Base-by-base conservation (phyloP, 2,329 filamentous ascomycete genomes). In the Daldinia sp. region DNA sequence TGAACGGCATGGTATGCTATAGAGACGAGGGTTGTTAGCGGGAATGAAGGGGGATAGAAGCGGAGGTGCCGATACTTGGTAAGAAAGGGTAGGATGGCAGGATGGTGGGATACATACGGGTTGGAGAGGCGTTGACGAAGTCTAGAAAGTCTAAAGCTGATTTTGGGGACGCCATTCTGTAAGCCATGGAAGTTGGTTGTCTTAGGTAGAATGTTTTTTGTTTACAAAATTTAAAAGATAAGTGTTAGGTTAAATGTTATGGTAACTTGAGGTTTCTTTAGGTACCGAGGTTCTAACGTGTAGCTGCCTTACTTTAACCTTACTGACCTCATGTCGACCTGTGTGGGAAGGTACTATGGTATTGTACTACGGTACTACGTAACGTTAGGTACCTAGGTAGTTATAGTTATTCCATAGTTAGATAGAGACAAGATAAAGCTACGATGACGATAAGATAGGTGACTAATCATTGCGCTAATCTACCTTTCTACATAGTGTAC, bases 61-160 rank as follows among this genome's bases (percentile, higher is more conserved):
- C 6, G 19, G 41, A 9, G 19, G 43, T 10, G 27, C 13, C 10
- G 41, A 13, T 10, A 51, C n/a, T 21, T 32, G 41, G 52, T 23
- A 27, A 39, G 49, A 53, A 41, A 63, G 49, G n/a, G n/a, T n/a
- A n/a, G n/a, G n/a, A n/a, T n/a, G n/a, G 25, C 58, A 63, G 27
- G 52, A 19, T 32, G 35, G 53, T 63, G 35, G 61, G 29, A 50
- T 29, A 10, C 60, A 35, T 84, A 97, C 94, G 94, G 54, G 94
- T 96, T 10, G 95, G 95, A 61, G 94, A 97, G 67, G 90, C 91
- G 79, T 97, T 96, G 77, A 97, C 90, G 80, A 97, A 97, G 79
- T 92, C 90, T 75, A 97, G 80, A 78, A 97, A 97, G 82, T 96
- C 92, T 79, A 90, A 81, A 56, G 92, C 92, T 55, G 86, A 79